These are phyloP conservation scores for Knoxia roxburghii DNA, from an alignment of 257 asterid genomes.

Conservation along the genomic window DNA sequence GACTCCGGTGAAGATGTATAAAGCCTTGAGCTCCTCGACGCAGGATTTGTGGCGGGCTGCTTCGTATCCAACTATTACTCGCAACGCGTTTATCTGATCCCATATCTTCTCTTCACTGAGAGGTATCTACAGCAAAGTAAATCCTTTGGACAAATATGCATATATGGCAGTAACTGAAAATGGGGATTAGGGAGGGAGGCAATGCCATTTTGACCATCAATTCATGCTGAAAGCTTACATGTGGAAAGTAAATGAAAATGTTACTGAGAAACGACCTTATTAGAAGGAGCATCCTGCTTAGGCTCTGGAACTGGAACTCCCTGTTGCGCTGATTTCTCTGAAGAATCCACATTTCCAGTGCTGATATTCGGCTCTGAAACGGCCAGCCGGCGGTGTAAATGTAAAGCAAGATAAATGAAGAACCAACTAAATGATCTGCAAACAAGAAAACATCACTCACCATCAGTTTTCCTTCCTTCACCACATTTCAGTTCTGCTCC, in stretches of 20 bases:
- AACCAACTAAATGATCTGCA: neutral
- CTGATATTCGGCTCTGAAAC: neutral
- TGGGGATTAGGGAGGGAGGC: too few relatives aligned
- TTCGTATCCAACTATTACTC: conserved; percentile 58
- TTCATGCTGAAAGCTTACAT: neutral
- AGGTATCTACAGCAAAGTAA: conserved; percentile 19
- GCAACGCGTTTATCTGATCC: conserved; percentile 55
- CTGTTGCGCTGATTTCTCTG: too few relatives aligned
- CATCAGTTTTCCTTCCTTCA: neutral
- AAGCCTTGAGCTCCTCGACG: conserved; percentile 52
- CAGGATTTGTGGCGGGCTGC: conserved; percentile 31
- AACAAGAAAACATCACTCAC: conserved; percentile 1
- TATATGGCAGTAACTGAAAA: too few relatives aligned
- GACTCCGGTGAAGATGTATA: conserved; percentile 67
- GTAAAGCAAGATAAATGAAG: neutral
- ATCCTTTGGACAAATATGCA: conserved; percentile 3
- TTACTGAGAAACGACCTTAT: conserved; percentile 19
- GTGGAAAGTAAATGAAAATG: neutral
- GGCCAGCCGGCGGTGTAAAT: too few relatives aligned
- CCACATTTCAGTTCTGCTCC: conserved; percentile 3
- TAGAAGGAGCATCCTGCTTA: neutral
- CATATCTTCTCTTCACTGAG: conserved; percentile 41
- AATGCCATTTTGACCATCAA: neutral
- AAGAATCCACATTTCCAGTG: neutral
- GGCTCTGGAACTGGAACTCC: neutral